Evolutionary conservation across 1,284 basidiomycete species (phyloP).

Genomic region (Fomitopsis betulina): DNA sequence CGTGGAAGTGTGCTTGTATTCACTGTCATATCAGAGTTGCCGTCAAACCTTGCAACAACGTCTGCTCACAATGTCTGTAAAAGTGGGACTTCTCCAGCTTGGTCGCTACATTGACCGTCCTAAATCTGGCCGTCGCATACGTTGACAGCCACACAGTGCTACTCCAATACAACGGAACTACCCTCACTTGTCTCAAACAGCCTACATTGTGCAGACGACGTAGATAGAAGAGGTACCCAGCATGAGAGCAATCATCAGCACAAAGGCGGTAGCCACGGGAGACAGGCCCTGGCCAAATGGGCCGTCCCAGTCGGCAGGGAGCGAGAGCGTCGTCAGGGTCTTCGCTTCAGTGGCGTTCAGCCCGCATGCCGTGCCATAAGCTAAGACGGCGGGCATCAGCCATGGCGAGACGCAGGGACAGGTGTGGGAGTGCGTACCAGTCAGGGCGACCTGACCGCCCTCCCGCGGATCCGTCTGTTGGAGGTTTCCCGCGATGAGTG

Average conservation of each 20-base stretch:
- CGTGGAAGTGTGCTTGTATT: neutral
- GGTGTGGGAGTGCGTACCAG: constrained; percentile 31
- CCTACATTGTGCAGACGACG: constrained; percentile 47
- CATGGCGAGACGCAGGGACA: neutral
- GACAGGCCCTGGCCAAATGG: constrained; percentile 43
- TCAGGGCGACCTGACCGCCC: constrained; percentile 51
- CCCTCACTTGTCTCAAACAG: neutral
- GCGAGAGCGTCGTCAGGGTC: constrained; percentile 34
- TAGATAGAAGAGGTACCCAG: constrained; percentile 42
- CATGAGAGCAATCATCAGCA: constrained; percentile 40
- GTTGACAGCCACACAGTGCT: neutral
- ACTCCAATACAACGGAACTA: neutral
- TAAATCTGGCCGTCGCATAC: too few species aligned
- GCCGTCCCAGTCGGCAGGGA: constrained; percentile 56
- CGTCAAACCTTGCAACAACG: too few species aligned
- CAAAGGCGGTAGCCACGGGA: constrained; percentile 37
- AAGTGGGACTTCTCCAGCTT: too few species aligned
- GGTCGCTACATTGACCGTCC: too few species aligned
- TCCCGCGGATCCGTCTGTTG: constrained; percentile 43
- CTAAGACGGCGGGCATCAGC: constrained; percentile 24
- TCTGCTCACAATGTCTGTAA: too few species aligned
- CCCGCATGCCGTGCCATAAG: constrained; percentile 44
- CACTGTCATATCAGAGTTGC: neutral
- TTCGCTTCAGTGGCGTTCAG: constrained; percentile 33
- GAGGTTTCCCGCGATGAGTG: constrained; percentile 46